Evolutionary conservation across 371 early-diverging fungal genomes (phyloP).

Genomic region (Apophysomyces elegans): DNA sequence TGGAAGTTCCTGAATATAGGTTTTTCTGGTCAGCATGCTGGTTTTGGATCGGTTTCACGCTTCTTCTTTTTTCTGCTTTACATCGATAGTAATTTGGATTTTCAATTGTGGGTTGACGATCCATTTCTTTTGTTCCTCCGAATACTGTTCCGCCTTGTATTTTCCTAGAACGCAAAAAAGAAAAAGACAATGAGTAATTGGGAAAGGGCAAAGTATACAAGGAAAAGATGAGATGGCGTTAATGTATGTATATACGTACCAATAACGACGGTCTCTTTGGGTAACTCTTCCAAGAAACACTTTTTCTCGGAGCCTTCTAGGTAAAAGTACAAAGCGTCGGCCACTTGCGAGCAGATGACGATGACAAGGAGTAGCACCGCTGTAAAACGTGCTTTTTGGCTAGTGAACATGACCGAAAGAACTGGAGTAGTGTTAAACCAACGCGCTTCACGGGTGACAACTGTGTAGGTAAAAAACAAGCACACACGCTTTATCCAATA

Average conservation of each 20-base stretch:
- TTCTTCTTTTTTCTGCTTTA: constrained; percentile 12
- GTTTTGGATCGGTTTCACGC: too few relatives aligned
- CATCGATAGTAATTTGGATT: constrained; percentile 83
- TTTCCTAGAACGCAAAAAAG: constrained; percentile 56
- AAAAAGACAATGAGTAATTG: too few relatives aligned
- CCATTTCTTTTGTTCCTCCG: constrained; percentile 65
- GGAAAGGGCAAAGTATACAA: background rate
- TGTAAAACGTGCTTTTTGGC: constrained; percentile 8
- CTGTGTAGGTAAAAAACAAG: background rate
- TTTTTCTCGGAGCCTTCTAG: constrained; percentile 85
- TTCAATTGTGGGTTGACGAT: constrained; percentile 67
- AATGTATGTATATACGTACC: constrained; percentile 44
- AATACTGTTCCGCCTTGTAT: constrained; percentile 84
- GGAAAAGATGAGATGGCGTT: constrained; percentile 3
- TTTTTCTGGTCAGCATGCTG: background rate
- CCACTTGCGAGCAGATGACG: constrained; percentile 23
- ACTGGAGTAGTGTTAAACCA: background rate
- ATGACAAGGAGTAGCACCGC: constrained; percentile 12
- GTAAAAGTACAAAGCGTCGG: constrained; percentile 85
- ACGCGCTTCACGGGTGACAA: background rate
- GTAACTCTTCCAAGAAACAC: constrained; percentile 96
- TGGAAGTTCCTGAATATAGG: constrained; percentile 56
- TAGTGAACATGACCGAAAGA: background rate
- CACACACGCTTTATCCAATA: too few relatives aligned
- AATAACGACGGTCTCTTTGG: constrained; percentile 86